phyloP scores from a whole-genome alignment of 1,139 yeast species.

The Suhomyces coccinellae region DNA sequence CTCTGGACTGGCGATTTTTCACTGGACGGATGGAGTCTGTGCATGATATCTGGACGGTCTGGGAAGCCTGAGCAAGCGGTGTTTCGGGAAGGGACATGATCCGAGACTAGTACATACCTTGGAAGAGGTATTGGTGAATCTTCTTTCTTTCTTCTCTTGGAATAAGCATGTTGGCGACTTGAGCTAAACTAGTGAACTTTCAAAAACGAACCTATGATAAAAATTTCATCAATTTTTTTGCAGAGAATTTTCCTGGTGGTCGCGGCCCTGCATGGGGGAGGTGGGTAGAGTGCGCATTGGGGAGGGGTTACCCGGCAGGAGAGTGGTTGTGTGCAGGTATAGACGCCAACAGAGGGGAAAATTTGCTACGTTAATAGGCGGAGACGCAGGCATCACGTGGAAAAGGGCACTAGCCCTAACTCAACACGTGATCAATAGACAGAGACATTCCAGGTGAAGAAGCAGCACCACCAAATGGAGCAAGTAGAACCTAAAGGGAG shows the following conservation, averaged over 20 bases:
- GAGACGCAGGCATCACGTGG: constrained; percentile 2
- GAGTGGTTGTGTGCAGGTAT: background rate
- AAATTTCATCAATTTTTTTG: constrained; percentile 14
- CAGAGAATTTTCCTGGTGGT: constrained; percentile 13
- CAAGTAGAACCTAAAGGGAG: too few species aligned
- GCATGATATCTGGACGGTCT: background rate
- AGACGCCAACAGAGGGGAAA: too few species aligned
- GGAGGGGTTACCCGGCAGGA: constrained; percentile 3
- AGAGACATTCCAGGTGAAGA: too few species aligned
- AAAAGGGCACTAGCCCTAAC: constrained; percentile 2
- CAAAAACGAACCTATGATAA: constrained; percentile 13
- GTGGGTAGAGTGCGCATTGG: constrained; percentile 1
- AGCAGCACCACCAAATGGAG: too few species aligned
- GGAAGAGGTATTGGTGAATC: constrained; percentile 99
- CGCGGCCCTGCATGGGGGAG: constrained; percentile 8
- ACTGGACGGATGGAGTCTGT: too few species aligned
- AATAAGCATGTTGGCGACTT: constrained; percentile 77
- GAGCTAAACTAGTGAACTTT: constrained; percentile 16
- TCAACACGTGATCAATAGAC: too few species aligned
- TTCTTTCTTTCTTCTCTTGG: constrained; percentile 99
- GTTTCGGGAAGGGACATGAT: background rate
- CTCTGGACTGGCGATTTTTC: too few species aligned
- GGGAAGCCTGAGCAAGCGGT: background rate
- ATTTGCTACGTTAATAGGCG: too few species aligned
- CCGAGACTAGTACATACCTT: constrained; percentile 62